Evolutionary conservation across 495 filamentous ascomycete species (phyloP).

Genomic region (Neurospora sp.): DNA sequence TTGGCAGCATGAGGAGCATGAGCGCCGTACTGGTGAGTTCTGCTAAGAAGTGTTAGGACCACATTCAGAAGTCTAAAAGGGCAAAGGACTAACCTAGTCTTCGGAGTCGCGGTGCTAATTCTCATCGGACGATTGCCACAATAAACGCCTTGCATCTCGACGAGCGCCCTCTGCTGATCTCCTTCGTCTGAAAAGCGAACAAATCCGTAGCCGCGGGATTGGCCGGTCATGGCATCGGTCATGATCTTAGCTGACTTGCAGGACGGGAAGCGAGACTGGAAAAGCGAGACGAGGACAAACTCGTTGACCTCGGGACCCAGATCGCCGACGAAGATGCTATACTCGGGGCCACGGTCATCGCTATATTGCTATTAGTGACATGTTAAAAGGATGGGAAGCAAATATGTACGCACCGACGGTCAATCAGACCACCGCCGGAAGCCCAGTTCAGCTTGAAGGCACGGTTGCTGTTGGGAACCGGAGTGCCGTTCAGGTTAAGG

Average conservation of each 20-base stretch:
- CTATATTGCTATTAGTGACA: conserved; percentile 34
- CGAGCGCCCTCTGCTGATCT: conserved; percentile 89
- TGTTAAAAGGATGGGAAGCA: background rate
- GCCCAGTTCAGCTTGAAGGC: conserved; percentile 99
- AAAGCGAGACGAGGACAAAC: conserved; percentile 92
- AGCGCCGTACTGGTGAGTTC: conserved; percentile 28
- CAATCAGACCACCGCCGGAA: conserved; percentile 88
- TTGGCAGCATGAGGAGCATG: conserved; percentile 19
- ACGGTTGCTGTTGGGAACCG: conserved; percentile 88
- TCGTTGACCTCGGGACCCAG: conserved; percentile 98
- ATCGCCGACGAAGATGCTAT: conserved; percentile 95
- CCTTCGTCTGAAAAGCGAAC: conserved; percentile 90
- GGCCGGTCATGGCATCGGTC: conserved; percentile 95
- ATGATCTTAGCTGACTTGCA: conserved; percentile 99
- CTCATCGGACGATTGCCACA: conserved; percentile 98
- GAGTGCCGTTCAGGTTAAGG: conserved; percentile 74
- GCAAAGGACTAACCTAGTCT: conserved; percentile 46
- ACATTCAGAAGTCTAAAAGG: background rate
- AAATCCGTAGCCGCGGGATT: conserved; percentile 97
- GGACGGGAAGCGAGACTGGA: conserved; percentile 89
- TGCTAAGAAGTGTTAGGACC: conserved; percentile 11
- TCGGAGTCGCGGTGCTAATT: conserved; percentile 94
- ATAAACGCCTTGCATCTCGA: conserved; percentile 99
- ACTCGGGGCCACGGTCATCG: conserved; percentile 94
- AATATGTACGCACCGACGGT: conserved; percentile 59